Evolutionary conservation across 2,329 filamentous ascomycete species (phyloP).

Genomic region (Hymenoscyphus fraxineus): DNA sequence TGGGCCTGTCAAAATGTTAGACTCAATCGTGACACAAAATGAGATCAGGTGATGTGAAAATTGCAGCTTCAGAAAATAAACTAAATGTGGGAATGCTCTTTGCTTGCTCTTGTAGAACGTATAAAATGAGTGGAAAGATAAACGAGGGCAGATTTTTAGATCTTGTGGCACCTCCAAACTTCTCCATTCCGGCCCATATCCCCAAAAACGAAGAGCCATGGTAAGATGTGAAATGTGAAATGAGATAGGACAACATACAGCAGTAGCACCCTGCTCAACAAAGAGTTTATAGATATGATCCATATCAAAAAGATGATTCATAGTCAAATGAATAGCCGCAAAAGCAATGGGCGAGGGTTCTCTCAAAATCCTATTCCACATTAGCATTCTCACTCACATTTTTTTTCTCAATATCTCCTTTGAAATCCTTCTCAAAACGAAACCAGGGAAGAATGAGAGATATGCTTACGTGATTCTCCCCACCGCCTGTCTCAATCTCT

Average conservation of each 20-base stretch:
- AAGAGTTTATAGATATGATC: constrained; percentile 55
- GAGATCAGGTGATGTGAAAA: constrained; percentile 17
- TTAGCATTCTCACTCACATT: neutral
- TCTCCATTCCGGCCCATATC: neutral
- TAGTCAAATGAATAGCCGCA: constrained; percentile 55
- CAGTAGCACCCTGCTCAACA: constrained; percentile 45
- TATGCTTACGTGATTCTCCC: constrained; percentile 11
- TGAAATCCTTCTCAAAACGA: neutral
- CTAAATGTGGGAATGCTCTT: too few relatives aligned
- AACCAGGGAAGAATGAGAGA: neutral
- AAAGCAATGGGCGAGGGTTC: constrained; percentile 59
- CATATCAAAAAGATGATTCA: constrained; percentile 58
- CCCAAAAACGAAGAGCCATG: neutral
- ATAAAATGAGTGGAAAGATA: neutral
- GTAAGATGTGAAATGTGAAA: neutral
- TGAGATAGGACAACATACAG: constrained; percentile 32
- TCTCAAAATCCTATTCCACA: constrained; percentile 43
- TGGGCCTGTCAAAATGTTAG: constrained; percentile 2
- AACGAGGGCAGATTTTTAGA: neutral
- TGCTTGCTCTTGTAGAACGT: too few relatives aligned
- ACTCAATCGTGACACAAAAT: neutral
- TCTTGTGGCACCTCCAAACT: neutral
- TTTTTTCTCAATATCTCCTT: too few relatives aligned
- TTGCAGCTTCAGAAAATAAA: neutral
- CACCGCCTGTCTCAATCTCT: constrained; percentile 8